A percentile compares a stretch with the other conserved stretches of the same genome.
phyloP scores from a whole-genome alignment of 1,139 yeast genomes.

The Kurtzmaniella quercitrusa region DNA sequence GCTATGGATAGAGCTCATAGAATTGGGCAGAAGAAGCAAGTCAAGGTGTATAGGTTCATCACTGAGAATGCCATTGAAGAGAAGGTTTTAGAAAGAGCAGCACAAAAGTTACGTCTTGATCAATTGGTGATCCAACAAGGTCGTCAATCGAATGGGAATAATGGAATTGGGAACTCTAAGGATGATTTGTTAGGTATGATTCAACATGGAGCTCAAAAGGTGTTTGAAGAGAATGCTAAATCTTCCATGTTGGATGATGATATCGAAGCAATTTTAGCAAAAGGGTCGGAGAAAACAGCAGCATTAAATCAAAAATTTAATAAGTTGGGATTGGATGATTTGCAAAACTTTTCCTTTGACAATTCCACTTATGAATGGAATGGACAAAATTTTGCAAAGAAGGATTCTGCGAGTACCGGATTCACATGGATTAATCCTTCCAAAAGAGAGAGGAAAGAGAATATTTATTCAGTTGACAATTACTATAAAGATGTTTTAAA shows the following conservation, averaged over 20 bases:
- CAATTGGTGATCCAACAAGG: slow-evolving; percentile 83
- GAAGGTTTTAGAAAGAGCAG: slow-evolving; percentile 73
- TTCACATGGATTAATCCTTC: slow-evolving; percentile 83
- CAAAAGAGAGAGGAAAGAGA: slow-evolving; percentile 86
- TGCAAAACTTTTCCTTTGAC: slow-evolving; percentile 85
- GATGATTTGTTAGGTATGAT: slow-evolving; percentile 76
- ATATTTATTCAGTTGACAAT: slow-evolving; percentile 80
- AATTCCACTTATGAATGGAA: slow-evolving; percentile 96
- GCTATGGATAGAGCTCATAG: slow-evolving; percentile 90
- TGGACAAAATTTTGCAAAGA: slow-evolving; percentile 86
- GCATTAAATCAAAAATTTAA: slow-evolving; percentile 75
- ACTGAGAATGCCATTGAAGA: slow-evolving; percentile 82
- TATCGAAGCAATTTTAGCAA: slow-evolving; percentile 70
- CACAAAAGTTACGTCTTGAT: slow-evolving; percentile 72
- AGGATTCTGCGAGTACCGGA: slow-evolving; percentile 39
- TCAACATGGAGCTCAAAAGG: slow-evolving; percentile 79
- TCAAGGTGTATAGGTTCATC: slow-evolving; percentile 68
- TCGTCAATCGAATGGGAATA: slow-evolving; percentile 42
- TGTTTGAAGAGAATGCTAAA: slow-evolving; percentile 51
- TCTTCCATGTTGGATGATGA: slow-evolving; percentile 56
- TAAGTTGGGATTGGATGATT: slow-evolving; percentile 82
- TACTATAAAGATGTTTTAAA: slow-evolving; percentile 71
- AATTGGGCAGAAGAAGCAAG: slow-evolving; percentile 82
- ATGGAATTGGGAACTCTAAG: slow-evolving; percentile 36
- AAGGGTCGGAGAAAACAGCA: slow-evolving; percentile 80